A percentile compares a stretch with the other conserved stretches of the same genome.
Evolutionary conservation across 345 rosid genomes (phyloP).

Genomic region (Excoecaria cochinchinensis): DNA sequence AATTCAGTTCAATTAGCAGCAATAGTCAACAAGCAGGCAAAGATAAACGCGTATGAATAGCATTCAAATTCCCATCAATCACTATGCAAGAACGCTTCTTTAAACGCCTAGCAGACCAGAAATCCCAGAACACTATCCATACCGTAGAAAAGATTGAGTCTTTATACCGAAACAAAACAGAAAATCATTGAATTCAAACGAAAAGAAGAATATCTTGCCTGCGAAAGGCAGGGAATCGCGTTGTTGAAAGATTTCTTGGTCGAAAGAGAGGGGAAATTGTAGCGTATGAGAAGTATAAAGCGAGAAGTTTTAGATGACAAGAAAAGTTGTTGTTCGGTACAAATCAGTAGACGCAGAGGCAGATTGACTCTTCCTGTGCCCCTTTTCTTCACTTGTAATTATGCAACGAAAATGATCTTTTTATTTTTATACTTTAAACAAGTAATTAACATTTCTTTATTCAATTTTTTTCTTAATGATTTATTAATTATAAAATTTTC

Average conservation of each 20-base stretch:
- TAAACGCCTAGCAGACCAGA: background rate
- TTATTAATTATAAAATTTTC: no score
- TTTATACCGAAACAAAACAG: background rate
- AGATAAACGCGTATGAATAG: background rate
- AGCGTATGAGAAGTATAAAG: background rate
- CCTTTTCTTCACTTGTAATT: background rate
- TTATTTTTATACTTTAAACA: no score
- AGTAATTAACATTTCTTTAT: no score
- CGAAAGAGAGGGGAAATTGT: background rate
- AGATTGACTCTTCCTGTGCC: background rate
- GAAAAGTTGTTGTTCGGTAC: slow-evolving; percentile 2
- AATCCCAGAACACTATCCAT: background rate
- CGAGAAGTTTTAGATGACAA: background rate
- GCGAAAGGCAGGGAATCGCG: background rate
- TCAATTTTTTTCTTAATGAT: no score
- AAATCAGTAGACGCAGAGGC: background rate
- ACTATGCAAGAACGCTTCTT: background rate
- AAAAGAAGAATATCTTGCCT: slow-evolving; percentile 4
- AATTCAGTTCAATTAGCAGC: background rate
- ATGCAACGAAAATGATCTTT: no score
- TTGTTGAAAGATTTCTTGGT: background rate
- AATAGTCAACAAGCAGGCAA: background rate
- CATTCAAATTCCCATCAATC: background rate
- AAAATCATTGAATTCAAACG: background rate
- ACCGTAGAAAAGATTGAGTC: background rate